These are phyloP conservation scores for Mycena alexandri DNA, from an alignment of 768 basidiomycete genomes.

Conservation along the genomic window DNA sequence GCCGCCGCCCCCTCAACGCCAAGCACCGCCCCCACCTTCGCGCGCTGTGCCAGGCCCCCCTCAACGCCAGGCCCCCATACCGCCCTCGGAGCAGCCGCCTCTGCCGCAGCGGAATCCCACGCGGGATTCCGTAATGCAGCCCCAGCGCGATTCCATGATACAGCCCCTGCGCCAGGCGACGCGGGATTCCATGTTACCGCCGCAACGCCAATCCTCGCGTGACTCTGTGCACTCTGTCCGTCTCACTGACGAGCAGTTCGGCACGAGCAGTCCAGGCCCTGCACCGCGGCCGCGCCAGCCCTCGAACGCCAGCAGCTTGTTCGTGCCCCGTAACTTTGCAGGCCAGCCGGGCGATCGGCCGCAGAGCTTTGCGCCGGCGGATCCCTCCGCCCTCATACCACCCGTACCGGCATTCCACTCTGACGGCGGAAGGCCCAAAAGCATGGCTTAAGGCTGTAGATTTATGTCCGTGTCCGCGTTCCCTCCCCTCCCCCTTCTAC, in stretches of 20 bases:
- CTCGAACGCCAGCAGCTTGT: slow-evolving; percentile 33
- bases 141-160: slow-evolving; percentile 16
- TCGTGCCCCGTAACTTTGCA: slow-evolving; percentile 31
- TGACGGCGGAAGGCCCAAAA: slow-evolving; percentile 37
- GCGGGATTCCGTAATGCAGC: background rate
- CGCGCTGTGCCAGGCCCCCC: slow-evolving; percentile 19
- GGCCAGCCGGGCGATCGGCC: slow-evolving; percentile 52
- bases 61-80: slow-evolving; percentile 21
- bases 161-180: slow-evolving; percentile 8
- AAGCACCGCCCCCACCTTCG: slow-evolving; percentile 31
- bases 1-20: slow-evolving; percentile 34
- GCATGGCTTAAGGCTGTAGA: slow-evolving; percentile 30
- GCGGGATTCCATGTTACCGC: background rate
- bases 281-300: slow-evolving; percentile 31
- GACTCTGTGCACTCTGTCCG: slow-evolving; percentile 28
- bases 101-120: slow-evolving; percentile 10
- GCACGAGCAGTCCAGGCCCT: slow-evolving; percentile 28
- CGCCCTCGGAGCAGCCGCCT: background rate
- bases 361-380: slow-evolving; percentile 44
- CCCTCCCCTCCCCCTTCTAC: background rate
- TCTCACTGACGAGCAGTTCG: slow-evolving; percentile 32
- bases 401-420: slow-evolving; percentile 35
- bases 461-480: no score
- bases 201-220: slow-evolving; percentile 25
- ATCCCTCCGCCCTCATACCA: slow-evolving; percentile 26